These are phyloP conservation scores for Neospora caninum DNA, from an alignment of 169 alveolate species.

Conservation along the genomic window DNA sequence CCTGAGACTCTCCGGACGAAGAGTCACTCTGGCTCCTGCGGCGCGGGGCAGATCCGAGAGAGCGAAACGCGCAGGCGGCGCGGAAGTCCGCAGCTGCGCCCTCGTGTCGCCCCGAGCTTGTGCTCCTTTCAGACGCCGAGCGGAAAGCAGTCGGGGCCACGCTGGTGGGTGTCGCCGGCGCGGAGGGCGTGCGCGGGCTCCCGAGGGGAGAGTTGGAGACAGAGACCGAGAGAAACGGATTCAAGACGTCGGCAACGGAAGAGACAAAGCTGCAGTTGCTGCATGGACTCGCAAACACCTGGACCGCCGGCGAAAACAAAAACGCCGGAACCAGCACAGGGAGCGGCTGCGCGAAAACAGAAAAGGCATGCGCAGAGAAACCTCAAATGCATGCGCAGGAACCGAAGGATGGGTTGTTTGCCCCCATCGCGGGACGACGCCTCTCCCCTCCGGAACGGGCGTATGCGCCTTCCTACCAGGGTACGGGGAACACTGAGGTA, in stretches of 20 bases:
- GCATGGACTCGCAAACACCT: constrained; percentile 36
- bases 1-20: too few relatives aligned
- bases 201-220: constrained; percentile 12
- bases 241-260: neutral
- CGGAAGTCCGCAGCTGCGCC: too few relatives aligned
- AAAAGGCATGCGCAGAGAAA: neutral
- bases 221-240: constrained; percentile 10
- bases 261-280: constrained; percentile 37
- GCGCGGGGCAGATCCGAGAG: too few relatives aligned
- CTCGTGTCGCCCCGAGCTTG: too few relatives aligned
- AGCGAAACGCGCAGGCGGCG: neutral
- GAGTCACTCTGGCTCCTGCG: too few relatives aligned
- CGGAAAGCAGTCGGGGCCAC: neutral
- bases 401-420: too few relatives aligned
- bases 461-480: too few relatives aligned
- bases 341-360: neutral
- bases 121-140: neutral
- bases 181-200: neutral
- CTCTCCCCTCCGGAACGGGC: too few relatives aligned
- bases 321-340: constrained; percentile 31
- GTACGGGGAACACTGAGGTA: too few relatives aligned
- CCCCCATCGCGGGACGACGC: too few relatives aligned
- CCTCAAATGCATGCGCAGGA: too few relatives aligned
- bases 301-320: constrained; percentile 29
- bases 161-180: too few relatives aligned